Evolutionary conservation across 2,329 filamentous ascomycete species (phyloP), one percentile per base, ranked within the genome.

Genomic region (Talaromyces islandicus): DNA sequence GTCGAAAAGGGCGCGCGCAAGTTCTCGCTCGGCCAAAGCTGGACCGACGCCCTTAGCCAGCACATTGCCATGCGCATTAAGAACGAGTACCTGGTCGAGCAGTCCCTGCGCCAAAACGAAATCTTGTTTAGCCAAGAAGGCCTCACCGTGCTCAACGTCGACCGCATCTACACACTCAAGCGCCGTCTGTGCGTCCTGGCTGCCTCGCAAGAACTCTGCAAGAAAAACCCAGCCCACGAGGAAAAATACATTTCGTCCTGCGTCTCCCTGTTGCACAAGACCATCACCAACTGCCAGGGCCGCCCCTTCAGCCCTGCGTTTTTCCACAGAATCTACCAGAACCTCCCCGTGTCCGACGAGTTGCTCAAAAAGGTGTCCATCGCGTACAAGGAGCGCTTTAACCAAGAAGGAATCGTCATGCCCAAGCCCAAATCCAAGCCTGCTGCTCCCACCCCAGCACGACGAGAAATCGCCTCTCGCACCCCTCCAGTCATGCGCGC

Each of bases 121-220:
- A 71, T 78, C 35, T 67, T 78, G 35, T 78, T 77, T 67, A 75
- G 72, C 59, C 72, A 75, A 51, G 77, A 79, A 61, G 77, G 76
- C 2, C 65, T 79, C 35, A 77, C 76, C 0, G 63, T 79, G 7
- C 68, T 79, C 11, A 77, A 73, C 57, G 74, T 78, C 63, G 76
- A 79, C 65, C 75, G 76, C 43, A 75, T 78, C 59, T 78, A 77
- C 60, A 77, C 72, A 14, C 72, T 79, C 62, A 79, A 79, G 61
- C 74, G 73, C 30, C 68, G 74, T 17, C 69, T 79, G 7, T 75
- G 71, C 59, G 69, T 74, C 6, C 68, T 78, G 12, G 75, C 75
- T 4, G 64, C 60, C 19, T 58, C 64, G 63, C 14, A 68, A 66
- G 52, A 43, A 19, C n/a, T 43, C 30, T 25, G 46, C 14, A 62